phyloP scores from a whole-genome alignment of 1,139 yeast species.

The Geotrichum histeridarum region DNA sequence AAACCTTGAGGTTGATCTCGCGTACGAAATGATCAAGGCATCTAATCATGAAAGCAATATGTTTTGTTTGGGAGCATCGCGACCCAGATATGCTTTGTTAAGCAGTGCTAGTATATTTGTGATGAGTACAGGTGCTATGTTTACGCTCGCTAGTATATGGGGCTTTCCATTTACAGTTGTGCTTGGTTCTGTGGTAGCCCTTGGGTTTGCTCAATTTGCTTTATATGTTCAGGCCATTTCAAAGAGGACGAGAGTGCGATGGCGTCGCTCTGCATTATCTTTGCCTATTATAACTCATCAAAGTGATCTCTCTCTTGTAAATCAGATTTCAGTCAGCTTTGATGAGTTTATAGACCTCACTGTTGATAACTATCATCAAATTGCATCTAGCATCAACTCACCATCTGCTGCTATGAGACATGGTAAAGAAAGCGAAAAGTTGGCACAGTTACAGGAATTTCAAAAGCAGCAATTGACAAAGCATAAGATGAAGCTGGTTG shows the following conservation, averaged over 20 bases:
- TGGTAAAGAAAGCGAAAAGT: neutral
- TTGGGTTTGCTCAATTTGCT: neutral
- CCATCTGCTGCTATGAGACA: neutral
- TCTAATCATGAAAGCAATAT: too few species aligned
- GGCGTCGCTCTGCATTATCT: neutral
- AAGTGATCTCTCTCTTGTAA: neutral
- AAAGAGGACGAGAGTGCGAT: neutral
- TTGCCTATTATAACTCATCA: neutral
- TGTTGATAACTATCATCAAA: slow-evolving; percentile 19
- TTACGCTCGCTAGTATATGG: neutral
- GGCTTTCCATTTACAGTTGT: neutral
- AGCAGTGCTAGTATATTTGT: neutral
- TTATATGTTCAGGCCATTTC: neutral
- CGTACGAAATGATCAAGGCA: slow-evolving; percentile 5
- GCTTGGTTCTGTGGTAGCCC: neutral
- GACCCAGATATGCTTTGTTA: too few species aligned
- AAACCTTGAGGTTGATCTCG: slow-evolving; percentile 4
- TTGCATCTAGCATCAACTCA: slow-evolving; percentile 1
- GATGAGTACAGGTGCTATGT: slow-evolving; percentile 3
- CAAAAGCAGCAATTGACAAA: slow-evolving; percentile 8
- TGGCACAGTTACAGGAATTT: neutral
- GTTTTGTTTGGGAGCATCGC: too few species aligned
- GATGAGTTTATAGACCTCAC: slow-evolving; percentile 19
- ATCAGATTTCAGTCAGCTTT: slow-evolving; percentile 12
- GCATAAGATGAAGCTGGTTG: slow-evolving; percentile 7